Base-by-base conservation (phyloP, 2,329 filamentous ascomycete species). In the Penicillium psychrosexuale region DNA sequence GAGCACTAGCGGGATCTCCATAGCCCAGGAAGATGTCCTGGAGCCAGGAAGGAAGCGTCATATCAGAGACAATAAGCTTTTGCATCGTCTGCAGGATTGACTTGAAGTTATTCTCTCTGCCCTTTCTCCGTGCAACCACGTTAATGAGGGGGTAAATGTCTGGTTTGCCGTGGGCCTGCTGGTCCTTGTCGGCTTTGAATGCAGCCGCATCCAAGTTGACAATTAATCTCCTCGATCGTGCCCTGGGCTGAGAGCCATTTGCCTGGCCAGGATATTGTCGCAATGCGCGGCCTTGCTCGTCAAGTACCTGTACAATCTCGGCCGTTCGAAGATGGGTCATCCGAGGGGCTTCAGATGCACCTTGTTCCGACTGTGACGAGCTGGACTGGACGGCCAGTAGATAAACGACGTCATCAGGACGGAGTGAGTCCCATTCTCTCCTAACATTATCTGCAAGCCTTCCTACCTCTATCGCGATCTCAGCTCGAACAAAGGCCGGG, bases 11-110 rank as follows among this genome's bases (percentile, higher is more conserved):
- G 55, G 94, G 93, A 72, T 99, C 92, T 44, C 94, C 94, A 71
- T 96, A 97, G 3, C 94, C 94, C n/a, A 99, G 78, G 72, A 97
- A 99, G 9, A 97, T 93, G 63, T 97, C 94, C 66, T 96, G 91
- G 40, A 99, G 80, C 94, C 94, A 99, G 2, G 87, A 84, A 13
- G 94, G 91, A 51, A 97, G 80, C 7, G 90, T 89, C 19, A 93
- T 86, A 64, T 96, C 90, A 0, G 91, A 91, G 33, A 96, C 79
- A 2, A 91, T 88, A 30, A 99, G 82, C 60, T 85, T 89, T 67
- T 88, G 90, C 68, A 99, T 95, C 1, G 92, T 96, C 66, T 97
- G 90, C 34, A 99, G 80, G 9, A 99, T 87, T 9, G 92, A 86
- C 68, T 90, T 95, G 80, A 99, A 99, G 73, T 99, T 99, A 76